phyloP scores from a whole-genome alignment of 495 filamentous ascomycete genomes.

The Sordaria brevicollis region DNA sequence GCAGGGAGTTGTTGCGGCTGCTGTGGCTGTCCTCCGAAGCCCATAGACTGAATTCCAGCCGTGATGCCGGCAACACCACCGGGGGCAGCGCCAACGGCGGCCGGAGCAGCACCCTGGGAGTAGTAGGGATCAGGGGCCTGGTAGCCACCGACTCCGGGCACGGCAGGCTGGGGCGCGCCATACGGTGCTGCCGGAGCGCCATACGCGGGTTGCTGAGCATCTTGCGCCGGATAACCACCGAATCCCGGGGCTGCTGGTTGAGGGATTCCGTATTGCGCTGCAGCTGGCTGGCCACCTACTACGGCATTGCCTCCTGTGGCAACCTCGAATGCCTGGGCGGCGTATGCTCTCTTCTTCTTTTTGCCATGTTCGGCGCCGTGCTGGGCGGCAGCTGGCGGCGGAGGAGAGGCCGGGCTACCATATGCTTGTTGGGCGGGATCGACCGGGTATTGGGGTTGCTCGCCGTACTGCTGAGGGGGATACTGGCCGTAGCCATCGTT shows the following conservation, averaged over 20 bases:
- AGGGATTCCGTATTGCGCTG: constrained; percentile 24
- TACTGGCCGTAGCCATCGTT: constrained; percentile 47
- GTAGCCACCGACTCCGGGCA: constrained; percentile 40
- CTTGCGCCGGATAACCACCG: constrained; percentile 52
- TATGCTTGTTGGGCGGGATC: constrained; percentile 24
- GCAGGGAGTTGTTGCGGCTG: constrained; percentile 43
- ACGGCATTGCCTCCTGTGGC: constrained; percentile 80
- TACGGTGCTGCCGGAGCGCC: constrained; percentile 32
- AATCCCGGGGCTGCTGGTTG: constrained; percentile 32
- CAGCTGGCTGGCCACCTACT: constrained; percentile 35
- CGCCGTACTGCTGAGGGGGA: constrained; percentile 54
- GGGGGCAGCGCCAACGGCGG: constrained; percentile 32
- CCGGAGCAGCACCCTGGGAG: constrained; percentile 33
- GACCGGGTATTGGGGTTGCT: constrained; percentile 29
- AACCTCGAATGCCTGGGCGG: constrained; percentile 88
- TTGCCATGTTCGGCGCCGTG: constrained; percentile 41
- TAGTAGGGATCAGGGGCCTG: constrained; percentile 60
- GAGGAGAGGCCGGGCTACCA: constrained; percentile 28
- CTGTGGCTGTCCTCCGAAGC: constrained; percentile 47
- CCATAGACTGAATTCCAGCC: constrained; percentile 76
- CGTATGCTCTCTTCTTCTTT: constrained; percentile 87
- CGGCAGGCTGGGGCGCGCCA: constrained; percentile 34
- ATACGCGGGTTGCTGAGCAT: constrained; percentile 47
- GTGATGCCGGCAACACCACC: constrained; percentile 64
- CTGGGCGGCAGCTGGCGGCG: constrained; percentile 28